These are phyloP conservation scores for Aspergillus baeticus DNA, from an alignment of 495 filamentous ascomycete genomes.

Conservation along the genomic window DNA sequence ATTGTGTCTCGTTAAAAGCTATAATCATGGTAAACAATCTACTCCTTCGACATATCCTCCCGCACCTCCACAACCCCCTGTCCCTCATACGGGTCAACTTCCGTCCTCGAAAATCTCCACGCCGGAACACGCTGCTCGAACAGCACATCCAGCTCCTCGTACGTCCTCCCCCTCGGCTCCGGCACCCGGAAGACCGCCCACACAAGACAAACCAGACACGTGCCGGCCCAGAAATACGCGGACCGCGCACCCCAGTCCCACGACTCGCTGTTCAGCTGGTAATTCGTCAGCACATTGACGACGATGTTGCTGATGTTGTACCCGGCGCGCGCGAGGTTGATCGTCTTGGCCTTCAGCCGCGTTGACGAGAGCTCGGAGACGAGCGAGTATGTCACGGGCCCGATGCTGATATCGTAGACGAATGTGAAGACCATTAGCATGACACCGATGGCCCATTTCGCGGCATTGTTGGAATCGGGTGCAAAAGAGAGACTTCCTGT, in stretches of 20 bases:
- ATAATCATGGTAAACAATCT: too few species aligned
- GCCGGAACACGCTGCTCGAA: conserved; percentile 13
- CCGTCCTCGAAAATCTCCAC: conserved; percentile 44
- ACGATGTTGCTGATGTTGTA: conserved; percentile 67
- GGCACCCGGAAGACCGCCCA: conserved; percentile 68
- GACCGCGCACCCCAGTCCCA: conserved; percentile 68
- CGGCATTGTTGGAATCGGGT: conserved; percentile 35
- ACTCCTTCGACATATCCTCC: conserved; percentile 5
- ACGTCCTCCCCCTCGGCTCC: conserved; percentile 50
- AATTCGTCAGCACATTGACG: conserved; percentile 61
- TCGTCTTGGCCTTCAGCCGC: conserved; percentile 66
- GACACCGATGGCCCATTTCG: conserved; percentile 36
- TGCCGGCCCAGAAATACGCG: conserved; percentile 68
- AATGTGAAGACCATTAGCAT: conserved; percentile 66
- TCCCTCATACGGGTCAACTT: conserved; percentile 49
- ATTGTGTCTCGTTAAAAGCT: too few species aligned
- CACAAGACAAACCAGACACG: conserved; percentile 60
- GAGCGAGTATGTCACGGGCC: conserved; percentile 69
- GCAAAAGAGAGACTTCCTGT: conserved; percentile 65
- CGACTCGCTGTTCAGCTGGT: conserved; percentile 61
- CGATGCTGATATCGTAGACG: conserved; percentile 66
- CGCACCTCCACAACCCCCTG: conserved; percentile 5
- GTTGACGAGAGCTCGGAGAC: conserved; percentile 66
- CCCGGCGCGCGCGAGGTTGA: conserved; percentile 58
- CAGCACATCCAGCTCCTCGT: conserved; percentile 28